Percentiles rank a stretch among this genome's conserved stretches.
These are phyloP conservation scores for Bassia scoparia DNA, from an alignment of 148 eudicot species.

Conservation along the genomic window DNA sequence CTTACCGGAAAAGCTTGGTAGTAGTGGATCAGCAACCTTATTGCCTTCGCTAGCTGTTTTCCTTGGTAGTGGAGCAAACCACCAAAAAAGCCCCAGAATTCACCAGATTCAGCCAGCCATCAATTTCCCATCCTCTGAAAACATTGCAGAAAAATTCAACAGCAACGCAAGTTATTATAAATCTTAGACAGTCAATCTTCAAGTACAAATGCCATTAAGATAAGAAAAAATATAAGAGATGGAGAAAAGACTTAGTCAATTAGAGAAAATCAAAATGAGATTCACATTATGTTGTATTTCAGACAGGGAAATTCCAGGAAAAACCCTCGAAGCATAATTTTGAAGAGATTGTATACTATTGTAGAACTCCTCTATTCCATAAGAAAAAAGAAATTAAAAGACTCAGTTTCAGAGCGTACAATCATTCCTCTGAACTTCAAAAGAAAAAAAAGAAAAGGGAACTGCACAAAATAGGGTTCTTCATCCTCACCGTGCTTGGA, in stretches of 20 bases:
- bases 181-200: not conserved
- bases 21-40: slow-evolving; percentile 41
- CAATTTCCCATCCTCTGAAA: slow-evolving; percentile 85
- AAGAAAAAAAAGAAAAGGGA: not conserved
- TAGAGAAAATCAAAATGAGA: not conserved
- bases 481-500: too few relatives aligned
- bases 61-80: slow-evolving; percentile 98
- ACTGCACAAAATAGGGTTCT: too few relatives aligned
- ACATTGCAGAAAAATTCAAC: slow-evolving; percentile 2
- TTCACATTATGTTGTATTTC: not conserved
- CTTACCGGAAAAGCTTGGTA: slow-evolving; percentile 67
- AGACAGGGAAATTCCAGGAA: not conserved
- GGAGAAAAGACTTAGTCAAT: not conserved
- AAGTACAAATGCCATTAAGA: too few relatives aligned
- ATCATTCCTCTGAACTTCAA: not conserved
- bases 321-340: not conserved
- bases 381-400: not conserved
- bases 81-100: slow-evolving; percentile 98
- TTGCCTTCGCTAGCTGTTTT: slow-evolving; percentile 56
- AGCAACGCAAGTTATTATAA: slow-evolving; percentile 1
- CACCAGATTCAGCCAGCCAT: slow-evolving; percentile 98
- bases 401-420: not conserved
- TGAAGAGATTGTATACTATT: not conserved
- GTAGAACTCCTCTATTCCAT: not conserved
- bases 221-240: not conserved